A percentile compares a stretch with the other conserved stretches of the same genome.
phyloP scores from a whole-genome alignment of 345 rosid genomes.

The Pelargonium nanum region DNA sequence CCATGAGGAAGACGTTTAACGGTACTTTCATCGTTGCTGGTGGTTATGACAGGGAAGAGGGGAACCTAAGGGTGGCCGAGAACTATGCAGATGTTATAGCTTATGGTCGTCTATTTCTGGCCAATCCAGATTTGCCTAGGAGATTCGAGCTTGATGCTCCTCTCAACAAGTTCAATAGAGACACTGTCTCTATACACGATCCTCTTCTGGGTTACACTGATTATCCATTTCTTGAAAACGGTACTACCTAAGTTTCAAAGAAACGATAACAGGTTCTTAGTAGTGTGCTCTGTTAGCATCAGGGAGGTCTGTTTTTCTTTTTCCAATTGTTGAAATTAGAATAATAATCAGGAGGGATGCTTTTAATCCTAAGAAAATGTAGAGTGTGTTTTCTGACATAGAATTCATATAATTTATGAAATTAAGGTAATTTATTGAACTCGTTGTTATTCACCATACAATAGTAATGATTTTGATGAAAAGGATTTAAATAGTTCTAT shows the following conservation, averaged over 20 bases:
- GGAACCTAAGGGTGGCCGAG: conserved; percentile 36
- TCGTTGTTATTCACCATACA: too few relatives aligned
- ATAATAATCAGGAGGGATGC: too few relatives aligned
- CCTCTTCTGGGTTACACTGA: conserved; percentile 58
- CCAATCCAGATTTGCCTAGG: conserved; percentile 65
- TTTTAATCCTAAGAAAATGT: too few relatives aligned
- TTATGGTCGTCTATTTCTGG: conserved; percentile 47
- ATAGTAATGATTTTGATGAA: too few relatives aligned
- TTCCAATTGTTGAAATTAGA: too few relatives aligned
- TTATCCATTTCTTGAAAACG: conserved; percentile 47
- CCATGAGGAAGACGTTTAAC: conserved; percentile 55
- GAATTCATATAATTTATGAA: too few relatives aligned
- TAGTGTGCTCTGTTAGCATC: too few relatives aligned
- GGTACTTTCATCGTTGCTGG: conserved; percentile 60
- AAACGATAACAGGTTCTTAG: too few relatives aligned
- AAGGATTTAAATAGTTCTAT: not conserved
- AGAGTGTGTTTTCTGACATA: too few relatives aligned
- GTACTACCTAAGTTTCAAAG: not conserved
- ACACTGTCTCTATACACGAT: conserved; percentile 40
- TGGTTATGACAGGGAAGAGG: conserved; percentile 43
- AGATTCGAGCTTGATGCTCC: conserved; percentile 51
- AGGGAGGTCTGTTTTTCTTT: too few relatives aligned
- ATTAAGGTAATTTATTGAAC: too few relatives aligned
- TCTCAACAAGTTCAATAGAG: conserved; percentile 39
- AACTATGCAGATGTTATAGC: conserved; percentile 45